These are phyloP conservation scores for Starmerella sirachaensis DNA, from an alignment of 805 yeast genomes.

Conservation along the genomic window DNA sequence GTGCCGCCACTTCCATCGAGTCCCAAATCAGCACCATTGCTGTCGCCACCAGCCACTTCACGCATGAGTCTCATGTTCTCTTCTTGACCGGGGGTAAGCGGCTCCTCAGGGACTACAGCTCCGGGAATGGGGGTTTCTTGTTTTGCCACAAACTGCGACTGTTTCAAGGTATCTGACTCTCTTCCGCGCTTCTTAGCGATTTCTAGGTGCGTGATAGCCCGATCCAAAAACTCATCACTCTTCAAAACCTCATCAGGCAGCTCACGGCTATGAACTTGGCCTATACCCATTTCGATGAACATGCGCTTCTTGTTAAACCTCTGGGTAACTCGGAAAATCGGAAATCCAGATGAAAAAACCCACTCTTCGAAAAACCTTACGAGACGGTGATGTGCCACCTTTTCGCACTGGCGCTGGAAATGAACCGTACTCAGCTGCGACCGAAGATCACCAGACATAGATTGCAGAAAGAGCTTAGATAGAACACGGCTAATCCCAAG, in stretches of 20 bases:
- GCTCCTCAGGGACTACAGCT: too few species aligned
- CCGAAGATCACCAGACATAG: constrained; percentile 85
- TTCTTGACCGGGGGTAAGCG: too few species aligned
- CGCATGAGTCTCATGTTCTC: constrained; percentile 6
- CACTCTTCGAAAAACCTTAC: constrained; percentile 84
- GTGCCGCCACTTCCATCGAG: not conserved
- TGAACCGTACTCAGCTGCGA: constrained; percentile 70
- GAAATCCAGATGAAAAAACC: constrained; percentile 83
- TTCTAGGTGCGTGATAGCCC: constrained; percentile 29
- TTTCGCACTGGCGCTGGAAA: constrained; percentile 88
- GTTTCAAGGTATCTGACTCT: too few species aligned
- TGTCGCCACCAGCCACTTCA: constrained; percentile 4
- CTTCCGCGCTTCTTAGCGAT: too few species aligned
- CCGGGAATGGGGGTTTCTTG: too few species aligned
- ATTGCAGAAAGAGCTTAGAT: constrained; percentile 82
- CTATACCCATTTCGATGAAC: constrained; percentile 85
- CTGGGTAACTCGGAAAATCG: constrained; percentile 78
- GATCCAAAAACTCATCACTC: constrained; percentile 31
- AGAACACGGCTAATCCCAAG: constrained; percentile 85
- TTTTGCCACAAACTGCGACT: too few species aligned
- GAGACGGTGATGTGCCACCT: constrained; percentile 75
- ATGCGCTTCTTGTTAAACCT: constrained; percentile 86
- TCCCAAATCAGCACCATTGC: not conserved
- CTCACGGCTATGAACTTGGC: constrained; percentile 61
- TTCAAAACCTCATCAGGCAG: constrained; percentile 25